These are phyloP conservation scores for Trichoderma semiorbis DNA, from an alignment of 2,329 filamentous ascomycete species.

Conservation along the genomic window DNA sequence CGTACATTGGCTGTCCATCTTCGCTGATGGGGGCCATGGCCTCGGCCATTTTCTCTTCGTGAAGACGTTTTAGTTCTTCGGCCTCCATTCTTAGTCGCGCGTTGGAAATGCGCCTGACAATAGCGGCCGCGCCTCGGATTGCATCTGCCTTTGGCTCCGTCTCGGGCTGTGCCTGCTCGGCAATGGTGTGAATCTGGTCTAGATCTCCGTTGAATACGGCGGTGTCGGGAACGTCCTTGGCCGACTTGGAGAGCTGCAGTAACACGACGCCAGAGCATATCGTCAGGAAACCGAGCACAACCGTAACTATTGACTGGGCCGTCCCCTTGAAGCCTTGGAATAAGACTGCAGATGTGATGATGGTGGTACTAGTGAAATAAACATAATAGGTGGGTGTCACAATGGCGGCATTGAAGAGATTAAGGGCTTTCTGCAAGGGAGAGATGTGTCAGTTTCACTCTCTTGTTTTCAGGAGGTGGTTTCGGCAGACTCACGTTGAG, in stretches of 20 bases:
- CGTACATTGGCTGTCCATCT: conserved; percentile 64
- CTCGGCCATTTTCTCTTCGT: conserved; percentile 71
- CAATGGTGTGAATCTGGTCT: conserved; percentile 92
- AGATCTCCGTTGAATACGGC: conserved; percentile 90
- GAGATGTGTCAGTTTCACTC: not conserved
- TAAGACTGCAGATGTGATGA: conserved; percentile 86
- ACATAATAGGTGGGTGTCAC: conserved; percentile 99
- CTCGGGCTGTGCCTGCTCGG: conserved; percentile 93
- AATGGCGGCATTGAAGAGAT: conserved; percentile 92
- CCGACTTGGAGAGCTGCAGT: conserved; percentile 93
- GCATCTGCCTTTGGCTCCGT: conserved; percentile 94
- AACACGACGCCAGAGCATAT: conserved; percentile 93
- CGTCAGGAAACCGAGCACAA: conserved; percentile 88
- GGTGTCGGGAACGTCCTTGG: conserved; percentile 92
- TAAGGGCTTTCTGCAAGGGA: conserved; percentile 83
- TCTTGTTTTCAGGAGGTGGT: not conserved
- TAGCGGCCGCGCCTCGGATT: conserved; percentile 84
- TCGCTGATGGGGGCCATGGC: conserved; percentile 72
- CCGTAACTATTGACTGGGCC: conserved; percentile 73
- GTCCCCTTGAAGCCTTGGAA: conserved; percentile 94
- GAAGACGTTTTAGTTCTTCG: conserved; percentile 73
- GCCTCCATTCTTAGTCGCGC: conserved; percentile 74
- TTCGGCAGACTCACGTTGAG: conserved; percentile 71
- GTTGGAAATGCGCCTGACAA: conserved; percentile 77
- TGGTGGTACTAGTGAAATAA: conserved; percentile 94